These are phyloP conservation scores for Urochloa ruziziensis DNA, from an alignment of 176 grass and related monocot species.

Conservation along the genomic window DNA sequence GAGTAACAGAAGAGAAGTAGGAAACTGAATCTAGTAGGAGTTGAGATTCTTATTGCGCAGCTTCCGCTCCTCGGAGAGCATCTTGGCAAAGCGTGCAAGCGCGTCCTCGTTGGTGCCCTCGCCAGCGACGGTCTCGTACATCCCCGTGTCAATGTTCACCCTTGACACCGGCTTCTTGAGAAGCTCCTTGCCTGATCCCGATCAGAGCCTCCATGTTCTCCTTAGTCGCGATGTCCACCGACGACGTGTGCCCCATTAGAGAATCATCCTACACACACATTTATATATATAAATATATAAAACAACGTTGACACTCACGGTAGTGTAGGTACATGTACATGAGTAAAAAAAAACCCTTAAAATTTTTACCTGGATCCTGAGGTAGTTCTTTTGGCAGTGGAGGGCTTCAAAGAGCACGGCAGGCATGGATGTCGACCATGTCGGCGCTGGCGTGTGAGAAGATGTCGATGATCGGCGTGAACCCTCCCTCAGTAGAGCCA, in stretches of 20 bases:
- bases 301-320: too few relatives aligned
- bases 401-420: too few relatives aligned
- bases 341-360: too few relatives aligned
- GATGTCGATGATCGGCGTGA: too few relatives aligned
- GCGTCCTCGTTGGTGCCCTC: constrained; percentile 57
- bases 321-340: too few relatives aligned
- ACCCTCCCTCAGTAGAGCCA: too few relatives aligned
- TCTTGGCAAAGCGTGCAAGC: constrained; percentile 36
- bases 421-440: too few relatives aligned
- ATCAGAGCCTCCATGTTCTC: constrained; percentile 62
- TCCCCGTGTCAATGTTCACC: constrained; percentile 58
- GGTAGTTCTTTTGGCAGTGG: constrained; percentile 35
- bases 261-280: constrained; percentile 40
- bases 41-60: constrained; percentile 1
- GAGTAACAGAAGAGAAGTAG: too few relatives aligned
- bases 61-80: constrained; percentile 52
- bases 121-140: neutral
- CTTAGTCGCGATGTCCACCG: constrained; percentile 55
- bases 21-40: neutral
- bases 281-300: too few relatives aligned
- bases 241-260: constrained; percentile 15
- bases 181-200: constrained; percentile 32
- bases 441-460: too few relatives aligned
- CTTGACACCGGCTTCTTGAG: constrained; percentile 49
- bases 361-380: constrained; percentile 67